Evolutionary conservation across 805 yeast genomes (phyloP).

Genomic region (Starmerella floricola): DNA sequence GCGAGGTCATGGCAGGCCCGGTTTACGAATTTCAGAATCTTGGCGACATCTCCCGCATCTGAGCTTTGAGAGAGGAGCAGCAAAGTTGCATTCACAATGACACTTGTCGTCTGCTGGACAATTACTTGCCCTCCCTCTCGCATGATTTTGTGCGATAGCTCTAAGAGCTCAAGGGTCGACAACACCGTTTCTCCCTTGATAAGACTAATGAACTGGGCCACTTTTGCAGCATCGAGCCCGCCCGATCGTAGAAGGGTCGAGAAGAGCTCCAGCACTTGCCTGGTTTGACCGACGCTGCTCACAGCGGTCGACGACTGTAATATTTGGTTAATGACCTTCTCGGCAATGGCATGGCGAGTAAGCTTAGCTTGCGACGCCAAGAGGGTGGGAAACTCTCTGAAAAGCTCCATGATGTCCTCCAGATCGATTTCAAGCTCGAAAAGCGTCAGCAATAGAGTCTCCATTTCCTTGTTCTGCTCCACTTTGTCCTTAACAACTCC

Average conservation of each 20-base stretch:
- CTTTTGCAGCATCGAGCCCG: slow-evolving; percentile 25
- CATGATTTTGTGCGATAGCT: slow-evolving; percentile 38
- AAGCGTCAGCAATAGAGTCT: slow-evolving; percentile 27
- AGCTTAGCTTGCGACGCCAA: slow-evolving; percentile 40
- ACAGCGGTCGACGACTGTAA: slow-evolving; percentile 32
- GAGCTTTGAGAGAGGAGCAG: slow-evolving; percentile 29
- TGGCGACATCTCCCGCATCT: slow-evolving; percentile 1
- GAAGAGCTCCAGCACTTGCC: slow-evolving; percentile 48
- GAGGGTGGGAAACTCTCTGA: slow-evolving; percentile 42
- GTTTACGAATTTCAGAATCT: slow-evolving; percentile 61
- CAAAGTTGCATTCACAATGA: slow-evolving; percentile 53
- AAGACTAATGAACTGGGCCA: slow-evolving; percentile 61
- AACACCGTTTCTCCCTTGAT: slow-evolving; percentile 40
- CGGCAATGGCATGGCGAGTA: slow-evolving; percentile 47
- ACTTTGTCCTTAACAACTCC: not conserved
- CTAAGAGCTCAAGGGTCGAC: slow-evolving; percentile 37
- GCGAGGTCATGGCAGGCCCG: slow-evolving; percentile 54
- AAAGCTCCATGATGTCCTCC: slow-evolving; percentile 25
- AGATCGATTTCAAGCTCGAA: slow-evolving; percentile 26
- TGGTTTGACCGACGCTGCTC: slow-evolving; percentile 39
- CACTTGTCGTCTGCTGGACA: slow-evolving; percentile 59
- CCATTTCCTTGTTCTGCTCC: slow-evolving; percentile 13
- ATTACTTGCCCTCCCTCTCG: slow-evolving; percentile 41
- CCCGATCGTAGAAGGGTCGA: slow-evolving; percentile 39
- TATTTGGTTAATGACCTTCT: slow-evolving; percentile 48